These are phyloP conservation scores for Magnaporthiopsis incrustans DNA, from an alignment of 2,329 filamentous ascomycete species.

Conservation along the genomic window DNA sequence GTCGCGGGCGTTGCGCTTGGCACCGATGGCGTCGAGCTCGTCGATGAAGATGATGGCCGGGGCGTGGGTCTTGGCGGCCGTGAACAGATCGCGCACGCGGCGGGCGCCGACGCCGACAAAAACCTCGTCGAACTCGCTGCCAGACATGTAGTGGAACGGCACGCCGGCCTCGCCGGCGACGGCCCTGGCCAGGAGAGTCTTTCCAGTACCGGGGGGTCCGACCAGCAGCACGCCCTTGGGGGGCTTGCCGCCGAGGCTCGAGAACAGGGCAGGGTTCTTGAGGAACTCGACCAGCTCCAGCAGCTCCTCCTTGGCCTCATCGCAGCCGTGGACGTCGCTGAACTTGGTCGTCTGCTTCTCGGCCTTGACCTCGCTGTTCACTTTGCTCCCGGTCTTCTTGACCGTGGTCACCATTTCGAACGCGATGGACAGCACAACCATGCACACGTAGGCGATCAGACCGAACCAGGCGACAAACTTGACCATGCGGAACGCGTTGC, in stretches of 20 bases:
- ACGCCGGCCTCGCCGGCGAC: slow-evolving; percentile 96
- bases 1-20: slow-evolving; percentile 86
- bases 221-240: slow-evolving; percentile 94
- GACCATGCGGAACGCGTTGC: slow-evolving; percentile 80
- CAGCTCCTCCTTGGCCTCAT: slow-evolving; percentile 96
- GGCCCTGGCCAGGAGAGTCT: slow-evolving; percentile 88
- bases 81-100: slow-evolving; percentile 64
- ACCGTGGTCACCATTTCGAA: slow-evolving; percentile 74
- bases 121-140: slow-evolving; percentile 95
- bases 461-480: slow-evolving; percentile 77
- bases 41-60: slow-evolving; percentile 72
- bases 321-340: slow-evolving; percentile 89
- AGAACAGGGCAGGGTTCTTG: slow-evolving; percentile 87
- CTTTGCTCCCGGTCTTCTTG: slow-evolving; percentile 56
- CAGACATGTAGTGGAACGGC: slow-evolving; percentile 99
- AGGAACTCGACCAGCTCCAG: slow-evolving; percentile 96
- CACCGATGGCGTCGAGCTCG: slow-evolving; percentile 86
- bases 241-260: slow-evolving; percentile 87
- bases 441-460: slow-evolving; percentile 68
- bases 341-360: slow-evolving; percentile 90
- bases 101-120: slow-evolving; percentile 79
- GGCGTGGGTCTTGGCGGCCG: slow-evolving; percentile 25
- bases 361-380: slow-evolving; percentile 68
- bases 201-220: slow-evolving; percentile 93
- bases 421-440: slow-evolving; percentile 72